Evolutionary conservation across 2,329 filamentous ascomycete species (phyloP).

Genomic region (Pseudogymnoascus sp.): DNA sequence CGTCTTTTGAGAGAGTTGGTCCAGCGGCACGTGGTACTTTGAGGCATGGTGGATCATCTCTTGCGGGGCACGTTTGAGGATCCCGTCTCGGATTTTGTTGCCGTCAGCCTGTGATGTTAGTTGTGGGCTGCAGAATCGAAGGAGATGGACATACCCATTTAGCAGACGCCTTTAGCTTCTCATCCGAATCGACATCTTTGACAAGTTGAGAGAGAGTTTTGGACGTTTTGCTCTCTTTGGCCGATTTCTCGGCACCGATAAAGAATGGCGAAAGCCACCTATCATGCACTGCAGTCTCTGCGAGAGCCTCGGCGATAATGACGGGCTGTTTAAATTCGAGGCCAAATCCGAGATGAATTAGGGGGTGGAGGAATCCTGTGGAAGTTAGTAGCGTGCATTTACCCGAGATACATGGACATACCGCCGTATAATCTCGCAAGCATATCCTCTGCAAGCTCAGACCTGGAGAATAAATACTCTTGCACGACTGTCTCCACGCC

Average conservation of each 20-base stretch:
- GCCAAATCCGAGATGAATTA: constrained; percentile 81
- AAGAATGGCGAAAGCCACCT: constrained; percentile 50
- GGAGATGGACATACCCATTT: constrained; percentile 29
- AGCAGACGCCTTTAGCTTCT: constrained; percentile 48
- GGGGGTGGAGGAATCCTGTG: constrained; percentile 63
- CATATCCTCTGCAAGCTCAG: constrained; percentile 60
- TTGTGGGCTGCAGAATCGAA: not conserved
- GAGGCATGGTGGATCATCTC: constrained; percentile 56
- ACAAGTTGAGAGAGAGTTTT: constrained; percentile 52
- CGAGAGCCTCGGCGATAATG: constrained; percentile 71
- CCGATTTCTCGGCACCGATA: constrained; percentile 41
- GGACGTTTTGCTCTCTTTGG: constrained; percentile 30
- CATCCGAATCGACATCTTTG: constrained; percentile 48
- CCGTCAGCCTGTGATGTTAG: constrained; percentile 32
- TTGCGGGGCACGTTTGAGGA: constrained; percentile 54
- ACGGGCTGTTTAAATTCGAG: constrained; percentile 76
- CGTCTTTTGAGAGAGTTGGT: constrained; percentile 41
- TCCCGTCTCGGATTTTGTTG: constrained; percentile 62
- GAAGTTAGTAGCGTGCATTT: constrained; percentile 9
- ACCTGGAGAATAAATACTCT: constrained; percentile 62
- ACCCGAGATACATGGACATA: constrained; percentile 23
- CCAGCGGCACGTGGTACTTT: constrained; percentile 50
- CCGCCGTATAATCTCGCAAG: constrained; percentile 60
- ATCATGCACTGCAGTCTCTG: constrained; percentile 65
- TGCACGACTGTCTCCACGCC: constrained; percentile 56